Percentiles rank a stretch among this genome's conserved stretches.
Evolutionary conservation across 2,329 filamentous ascomycete genomes (phyloP).

Genomic region (Drechslerella coelobrocha): DNA sequence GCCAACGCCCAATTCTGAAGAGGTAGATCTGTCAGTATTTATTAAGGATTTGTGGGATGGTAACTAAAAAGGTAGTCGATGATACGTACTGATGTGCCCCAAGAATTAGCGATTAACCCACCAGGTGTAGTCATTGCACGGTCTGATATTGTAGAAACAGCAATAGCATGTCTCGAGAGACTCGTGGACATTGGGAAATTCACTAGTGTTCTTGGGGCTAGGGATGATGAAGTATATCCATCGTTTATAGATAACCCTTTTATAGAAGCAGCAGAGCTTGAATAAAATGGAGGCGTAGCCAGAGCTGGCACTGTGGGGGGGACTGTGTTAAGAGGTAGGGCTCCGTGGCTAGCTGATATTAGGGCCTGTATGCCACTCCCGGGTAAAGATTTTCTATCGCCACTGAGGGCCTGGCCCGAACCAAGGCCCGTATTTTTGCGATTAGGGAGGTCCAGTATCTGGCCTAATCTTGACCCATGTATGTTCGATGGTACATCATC

Average conservation of each 20-base stretch:
- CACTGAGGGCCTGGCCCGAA: not conserved
- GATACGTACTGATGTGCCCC: slow-evolving; percentile 39
- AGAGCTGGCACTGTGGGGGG: slow-evolving; percentile 58
- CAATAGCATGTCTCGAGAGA: slow-evolving; percentile 52
- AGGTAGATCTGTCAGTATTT: too few species aligned
- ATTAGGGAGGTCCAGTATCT: slow-evolving; percentile 40
- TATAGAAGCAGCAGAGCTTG: not conserved
- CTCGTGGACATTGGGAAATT: slow-evolving; percentile 52
- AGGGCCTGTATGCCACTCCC: slow-evolving; percentile 79
- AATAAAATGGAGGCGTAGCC: slow-evolving; percentile 30
- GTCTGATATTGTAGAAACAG: slow-evolving; percentile 41
- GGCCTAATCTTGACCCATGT: slow-evolving; percentile 74
- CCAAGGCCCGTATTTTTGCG: slow-evolving; percentile 12
- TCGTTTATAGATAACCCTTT: not conserved
- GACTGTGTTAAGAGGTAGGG: slow-evolving; percentile 70
- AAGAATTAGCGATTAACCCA: slow-evolving; percentile 45
- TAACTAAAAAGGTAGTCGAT: too few species aligned
- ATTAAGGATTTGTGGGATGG: too few species aligned
- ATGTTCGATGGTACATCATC: slow-evolving; percentile 64
- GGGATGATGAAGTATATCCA: slow-evolving; percentile 19
- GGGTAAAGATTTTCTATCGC: slow-evolving; percentile 59
- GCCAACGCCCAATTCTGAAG: slow-evolving; percentile 38
- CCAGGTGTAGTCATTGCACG: slow-evolving; percentile 18
- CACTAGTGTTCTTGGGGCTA: slow-evolving; percentile 52
- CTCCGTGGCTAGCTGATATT: slow-evolving; percentile 81